phyloP scores from a whole-genome alignment of 768 basidiomycete species.

The Phanerodontia chrysosporium region DNA sequence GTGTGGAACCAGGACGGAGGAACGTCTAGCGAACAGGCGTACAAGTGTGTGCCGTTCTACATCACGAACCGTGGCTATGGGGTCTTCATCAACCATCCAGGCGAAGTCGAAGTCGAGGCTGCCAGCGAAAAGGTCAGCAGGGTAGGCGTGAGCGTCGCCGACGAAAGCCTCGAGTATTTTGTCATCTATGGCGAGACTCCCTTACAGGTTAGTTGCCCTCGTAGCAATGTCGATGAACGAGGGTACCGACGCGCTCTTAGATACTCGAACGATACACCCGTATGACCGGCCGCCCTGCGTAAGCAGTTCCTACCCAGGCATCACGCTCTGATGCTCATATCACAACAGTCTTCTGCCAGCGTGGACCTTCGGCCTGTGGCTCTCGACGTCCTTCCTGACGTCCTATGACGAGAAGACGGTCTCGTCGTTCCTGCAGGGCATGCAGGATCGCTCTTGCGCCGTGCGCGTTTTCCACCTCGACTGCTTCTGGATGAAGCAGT shows the following conservation, averaged over 20 bases:
- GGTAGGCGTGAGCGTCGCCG: slow-evolving; percentile 61
- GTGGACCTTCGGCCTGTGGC: slow-evolving; percentile 78
- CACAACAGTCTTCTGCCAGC: slow-evolving; percentile 51
- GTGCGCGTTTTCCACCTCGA: slow-evolving; percentile 75
- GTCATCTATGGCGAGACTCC: slow-evolving; percentile 68
- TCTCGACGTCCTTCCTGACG: slow-evolving; percentile 75
- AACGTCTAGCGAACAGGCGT: slow-evolving; percentile 64
- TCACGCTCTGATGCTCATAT: neutral
- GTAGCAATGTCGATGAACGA: neutral
- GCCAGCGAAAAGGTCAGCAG: slow-evolving; percentile 62
- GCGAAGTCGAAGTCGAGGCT: slow-evolving; percentile 73
- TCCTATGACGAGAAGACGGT: slow-evolving; percentile 67
- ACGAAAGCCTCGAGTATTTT: slow-evolving; percentile 63
- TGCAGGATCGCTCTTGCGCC: slow-evolving; percentile 56
- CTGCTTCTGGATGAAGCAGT: slow-evolving; percentile 75
- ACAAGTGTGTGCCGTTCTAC: slow-evolving; percentile 67
- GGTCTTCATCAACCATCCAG: slow-evolving; percentile 72
- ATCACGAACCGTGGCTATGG: slow-evolving; percentile 70
- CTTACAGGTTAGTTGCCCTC: slow-evolving; percentile 43
- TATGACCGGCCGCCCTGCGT: slow-evolving; percentile 62
- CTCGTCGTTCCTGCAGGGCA: slow-evolving; percentile 64
- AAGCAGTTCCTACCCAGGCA: slow-evolving; percentile 12
- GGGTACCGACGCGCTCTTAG: slow-evolving; percentile 23
- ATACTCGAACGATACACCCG: slow-evolving; percentile 59
- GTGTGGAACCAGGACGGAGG: slow-evolving; percentile 78